These are phyloP conservation scores for Sporothrix brasiliensis DNA, from an alignment of 2,329 filamentous ascomycete species.

Conservation along the genomic window DNA sequence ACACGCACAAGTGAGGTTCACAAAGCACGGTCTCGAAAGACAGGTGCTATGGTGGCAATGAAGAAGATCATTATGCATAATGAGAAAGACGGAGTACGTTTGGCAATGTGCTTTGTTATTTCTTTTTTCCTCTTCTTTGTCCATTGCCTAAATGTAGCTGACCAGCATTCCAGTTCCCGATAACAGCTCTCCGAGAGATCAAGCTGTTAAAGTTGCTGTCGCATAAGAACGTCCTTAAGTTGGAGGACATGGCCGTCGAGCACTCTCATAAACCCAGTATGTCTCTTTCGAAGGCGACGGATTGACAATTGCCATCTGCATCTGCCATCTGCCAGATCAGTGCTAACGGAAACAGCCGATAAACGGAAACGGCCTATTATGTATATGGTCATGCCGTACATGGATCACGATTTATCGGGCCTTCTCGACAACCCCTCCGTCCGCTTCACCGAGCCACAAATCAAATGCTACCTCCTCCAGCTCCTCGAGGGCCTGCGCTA, in stretches of 20 bases:
- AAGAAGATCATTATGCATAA: constrained; percentile 99
- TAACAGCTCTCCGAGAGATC: constrained; percentile 95
- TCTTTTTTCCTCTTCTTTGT: no score
- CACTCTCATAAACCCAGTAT: constrained; percentile 64
- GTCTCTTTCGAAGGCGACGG: constrained; percentile 32
- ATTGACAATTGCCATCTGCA: neutral
- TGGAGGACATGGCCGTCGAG: constrained; percentile 97
- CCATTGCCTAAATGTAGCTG: neutral
- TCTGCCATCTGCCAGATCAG: no score
- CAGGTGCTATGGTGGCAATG: constrained; percentile 76
- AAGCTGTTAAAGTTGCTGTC: constrained; percentile 95
- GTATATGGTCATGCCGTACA: constrained; percentile 99
- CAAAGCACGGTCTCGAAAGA: constrained; percentile 77
- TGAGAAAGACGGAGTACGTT: constrained; percentile 86
- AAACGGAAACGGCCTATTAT: constrained; percentile 82
- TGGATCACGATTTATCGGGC: constrained; percentile 98
- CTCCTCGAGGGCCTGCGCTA: constrained; percentile 87
- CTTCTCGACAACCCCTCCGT: constrained; percentile 94
- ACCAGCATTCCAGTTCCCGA: constrained; percentile 70
- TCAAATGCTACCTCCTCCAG: constrained; percentile 97
- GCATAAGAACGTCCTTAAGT: constrained; percentile 80
- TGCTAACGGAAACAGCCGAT: constrained; percentile 57
- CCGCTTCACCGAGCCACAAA: constrained; percentile 82
- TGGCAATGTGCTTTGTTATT: no score
- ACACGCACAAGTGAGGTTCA: constrained; percentile 72